A percentile compares a stretch with the other conserved stretches of the same genome.
These are phyloP conservation scores for Rhodotorula sp. DNA, from an alignment of 1,284 basidiomycete species.

Conservation along the genomic window DNA sequence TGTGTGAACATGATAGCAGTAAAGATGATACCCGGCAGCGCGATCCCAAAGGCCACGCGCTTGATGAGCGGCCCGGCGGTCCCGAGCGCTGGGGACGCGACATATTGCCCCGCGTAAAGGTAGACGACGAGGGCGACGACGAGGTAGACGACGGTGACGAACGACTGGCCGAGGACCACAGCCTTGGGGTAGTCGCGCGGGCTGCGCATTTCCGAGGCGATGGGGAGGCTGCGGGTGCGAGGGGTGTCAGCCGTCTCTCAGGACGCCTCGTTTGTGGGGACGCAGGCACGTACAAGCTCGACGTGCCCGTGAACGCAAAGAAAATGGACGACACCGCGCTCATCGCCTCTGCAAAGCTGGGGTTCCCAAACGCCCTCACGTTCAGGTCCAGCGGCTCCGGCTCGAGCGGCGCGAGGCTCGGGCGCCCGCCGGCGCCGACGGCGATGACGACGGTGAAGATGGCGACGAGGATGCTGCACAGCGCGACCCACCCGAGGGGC, in stretches of 20 bases:
- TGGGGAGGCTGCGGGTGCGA: conserved; percentile 28
- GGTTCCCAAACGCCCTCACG: conserved; percentile 21
- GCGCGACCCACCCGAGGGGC: conserved; percentile 49
- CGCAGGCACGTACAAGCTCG: conserved; percentile 39
- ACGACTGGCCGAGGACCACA: conserved; percentile 32
- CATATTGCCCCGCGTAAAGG: conserved; percentile 40
- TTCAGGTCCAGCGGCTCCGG: conserved; percentile 50
- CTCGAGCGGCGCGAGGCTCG: conserved; percentile 52
- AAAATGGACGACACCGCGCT: conserved; percentile 19
- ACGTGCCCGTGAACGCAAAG: conserved; percentile 36
- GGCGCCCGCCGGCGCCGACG: conserved; percentile 56
- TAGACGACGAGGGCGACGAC: conserved; percentile 28
- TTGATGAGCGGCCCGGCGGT: conserved; percentile 53
- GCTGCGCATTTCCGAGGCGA: conserved; percentile 54
- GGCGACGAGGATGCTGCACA: conserved; percentile 21
- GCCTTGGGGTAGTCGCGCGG: conserved; percentile 40
- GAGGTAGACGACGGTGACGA: conserved; percentile 46
- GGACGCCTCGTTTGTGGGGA: too few species aligned
- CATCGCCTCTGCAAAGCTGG: conserved; percentile 31
- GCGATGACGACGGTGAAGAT: conserved; percentile 50
- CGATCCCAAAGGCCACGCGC: conserved; percentile 51
- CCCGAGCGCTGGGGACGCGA: conserved; percentile 52
- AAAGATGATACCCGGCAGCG: conserved; percentile 46
- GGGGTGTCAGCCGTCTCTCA: neutral
- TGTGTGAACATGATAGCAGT: conserved; percentile 56